Conservation (phyloP, 1,284 basidiomycete genomes). For the Irpex sp. region DNA sequence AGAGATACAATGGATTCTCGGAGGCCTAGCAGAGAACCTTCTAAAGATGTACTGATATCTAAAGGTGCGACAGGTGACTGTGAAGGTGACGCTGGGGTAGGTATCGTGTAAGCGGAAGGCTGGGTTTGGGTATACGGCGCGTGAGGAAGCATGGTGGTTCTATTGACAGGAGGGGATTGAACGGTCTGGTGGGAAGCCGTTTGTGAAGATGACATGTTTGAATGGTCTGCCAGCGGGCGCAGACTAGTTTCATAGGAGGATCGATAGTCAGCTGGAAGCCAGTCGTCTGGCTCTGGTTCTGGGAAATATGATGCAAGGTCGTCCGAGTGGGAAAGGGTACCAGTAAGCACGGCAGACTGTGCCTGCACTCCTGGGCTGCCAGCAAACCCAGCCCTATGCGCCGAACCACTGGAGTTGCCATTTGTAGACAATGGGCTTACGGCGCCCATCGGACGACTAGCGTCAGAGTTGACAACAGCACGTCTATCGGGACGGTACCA, state of each 20-base stretch:
- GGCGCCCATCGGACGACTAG: constrained; percentile 15
- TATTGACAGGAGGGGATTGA: not conserved
- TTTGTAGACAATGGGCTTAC: constrained; percentile 3
- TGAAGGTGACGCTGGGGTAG: constrained; percentile 13
- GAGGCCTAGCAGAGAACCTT: constrained; percentile 55
- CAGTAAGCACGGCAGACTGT: not conserved
- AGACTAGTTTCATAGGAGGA: not conserved
- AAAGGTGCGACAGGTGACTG: constrained; percentile 49
- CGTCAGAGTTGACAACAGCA: not conserved
- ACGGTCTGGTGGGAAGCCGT: not conserved
- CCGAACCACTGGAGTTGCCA: not conserved
- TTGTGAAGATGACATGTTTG: not conserved
- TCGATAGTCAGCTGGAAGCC: not conserved
- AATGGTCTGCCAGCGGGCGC: not conserved
- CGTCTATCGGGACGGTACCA: constrained; percentile 46
- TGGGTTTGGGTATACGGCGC: constrained; percentile 6
- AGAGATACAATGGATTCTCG: constrained; percentile 59
- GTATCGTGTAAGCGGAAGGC: constrained; percentile 2
- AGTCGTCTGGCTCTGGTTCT: constrained; percentile 5
- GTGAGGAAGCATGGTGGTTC: not conserved
- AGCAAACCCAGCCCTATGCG: not conserved
- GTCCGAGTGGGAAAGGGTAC: not conserved
- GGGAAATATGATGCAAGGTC: constrained; percentile 16
- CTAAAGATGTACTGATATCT: constrained; percentile 55
- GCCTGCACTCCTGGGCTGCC: not conserved